Evolutionary conservation across 192 early-diverging fungal species (phyloP).

Genomic region (Backusella morwellensis): DNA sequence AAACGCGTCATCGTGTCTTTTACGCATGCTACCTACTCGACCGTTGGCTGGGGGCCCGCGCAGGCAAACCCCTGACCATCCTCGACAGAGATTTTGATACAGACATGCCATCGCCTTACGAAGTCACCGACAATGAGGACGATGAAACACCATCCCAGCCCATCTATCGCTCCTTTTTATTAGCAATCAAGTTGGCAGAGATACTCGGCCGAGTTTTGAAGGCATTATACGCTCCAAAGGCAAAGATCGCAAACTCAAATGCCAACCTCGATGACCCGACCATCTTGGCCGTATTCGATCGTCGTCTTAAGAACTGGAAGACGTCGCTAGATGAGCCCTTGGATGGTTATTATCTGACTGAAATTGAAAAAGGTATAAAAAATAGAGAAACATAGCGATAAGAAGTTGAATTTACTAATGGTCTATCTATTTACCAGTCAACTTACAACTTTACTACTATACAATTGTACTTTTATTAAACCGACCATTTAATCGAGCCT

Average conservation of each 20-base stretch:
- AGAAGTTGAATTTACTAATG: background rate
- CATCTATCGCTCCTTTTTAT: slow-evolving; percentile 39
- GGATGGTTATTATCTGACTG: slow-evolving; percentile 12
- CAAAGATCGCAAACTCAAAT: slow-evolving; percentile 40
- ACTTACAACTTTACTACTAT: slow-evolving; percentile 41
- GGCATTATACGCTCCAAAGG: slow-evolving; percentile 46
- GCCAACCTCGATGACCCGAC: slow-evolving; percentile 43
- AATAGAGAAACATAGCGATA: background rate
- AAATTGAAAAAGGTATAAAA: slow-evolving; percentile 18
- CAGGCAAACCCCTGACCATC: slow-evolving; percentile 51
- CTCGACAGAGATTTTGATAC: slow-evolving; percentile 38
- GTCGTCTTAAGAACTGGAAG: slow-evolving; percentile 27
- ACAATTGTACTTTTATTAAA: slow-evolving; percentile 43
- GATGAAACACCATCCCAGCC: background rate
- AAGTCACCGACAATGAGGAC: slow-evolving; percentile 5
- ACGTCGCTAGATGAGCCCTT: slow-evolving; percentile 18
- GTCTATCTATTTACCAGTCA: background rate
- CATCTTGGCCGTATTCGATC: slow-evolving; percentile 39
- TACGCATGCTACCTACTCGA: slow-evolving; percentile 35
- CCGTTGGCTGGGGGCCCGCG: slow-evolving; percentile 40
- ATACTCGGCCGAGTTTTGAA: slow-evolving; percentile 50
- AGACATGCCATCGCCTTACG: slow-evolving; percentile 28
- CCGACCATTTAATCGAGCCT: slow-evolving; percentile 39
- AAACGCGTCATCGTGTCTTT: slow-evolving; percentile 38
- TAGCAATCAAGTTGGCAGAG: slow-evolving; percentile 47